These are phyloP conservation scores for Melocanna baccifera DNA, from an alignment of 176 grass and related monocot genomes.

Conservation along the genomic window DNA sequence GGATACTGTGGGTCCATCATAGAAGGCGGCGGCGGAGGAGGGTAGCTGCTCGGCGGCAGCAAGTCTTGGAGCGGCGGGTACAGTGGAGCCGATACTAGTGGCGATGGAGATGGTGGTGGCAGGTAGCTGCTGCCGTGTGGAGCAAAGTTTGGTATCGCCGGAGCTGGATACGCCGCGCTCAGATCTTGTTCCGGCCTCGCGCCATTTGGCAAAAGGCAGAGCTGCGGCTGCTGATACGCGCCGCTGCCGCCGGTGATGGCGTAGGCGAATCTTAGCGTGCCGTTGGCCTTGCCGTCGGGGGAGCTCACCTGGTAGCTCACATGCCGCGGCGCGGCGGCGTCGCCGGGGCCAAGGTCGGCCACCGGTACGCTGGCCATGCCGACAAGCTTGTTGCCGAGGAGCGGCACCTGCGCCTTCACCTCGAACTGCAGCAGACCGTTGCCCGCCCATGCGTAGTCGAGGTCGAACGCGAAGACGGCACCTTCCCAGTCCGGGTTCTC, in stretches of 20 bases:
- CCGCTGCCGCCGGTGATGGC: slow-evolving; percentile 7
- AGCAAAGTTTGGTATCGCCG: background rate
- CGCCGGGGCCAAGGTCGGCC: slow-evolving; percentile 22
- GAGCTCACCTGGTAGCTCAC: slow-evolving; percentile 55
- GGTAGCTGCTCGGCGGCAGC: slow-evolving; percentile 21
- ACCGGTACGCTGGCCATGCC: slow-evolving; percentile 46
- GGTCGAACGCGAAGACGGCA: slow-evolving; percentile 42
- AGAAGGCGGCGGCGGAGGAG: background rate
- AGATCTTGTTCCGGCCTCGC: background rate
- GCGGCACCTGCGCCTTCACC: slow-evolving; percentile 49
- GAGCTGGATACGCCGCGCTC: background rate
- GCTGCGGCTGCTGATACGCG: slow-evolving; percentile 6
- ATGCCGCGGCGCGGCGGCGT: background rate
- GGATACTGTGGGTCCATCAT: background rate
- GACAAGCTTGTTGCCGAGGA: slow-evolving; percentile 53
- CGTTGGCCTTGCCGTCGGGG: slow-evolving; percentile 60
- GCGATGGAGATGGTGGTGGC: background rate
- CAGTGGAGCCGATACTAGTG: background rate
- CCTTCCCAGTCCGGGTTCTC: slow-evolving; percentile 59
- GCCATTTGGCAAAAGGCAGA: background rate
- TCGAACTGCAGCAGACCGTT: slow-evolving; percentile 43
- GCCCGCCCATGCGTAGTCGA: background rate
- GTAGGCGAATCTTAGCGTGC: slow-evolving; percentile 49
- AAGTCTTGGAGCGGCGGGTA: slow-evolving; percentile 32
- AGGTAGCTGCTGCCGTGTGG: slow-evolving; percentile 25